Evolutionary conservation across 106 monocot species (phyloP), one percentile per base, ranked within the genome.

Genomic region (Xerophyta viscosa): DNA sequence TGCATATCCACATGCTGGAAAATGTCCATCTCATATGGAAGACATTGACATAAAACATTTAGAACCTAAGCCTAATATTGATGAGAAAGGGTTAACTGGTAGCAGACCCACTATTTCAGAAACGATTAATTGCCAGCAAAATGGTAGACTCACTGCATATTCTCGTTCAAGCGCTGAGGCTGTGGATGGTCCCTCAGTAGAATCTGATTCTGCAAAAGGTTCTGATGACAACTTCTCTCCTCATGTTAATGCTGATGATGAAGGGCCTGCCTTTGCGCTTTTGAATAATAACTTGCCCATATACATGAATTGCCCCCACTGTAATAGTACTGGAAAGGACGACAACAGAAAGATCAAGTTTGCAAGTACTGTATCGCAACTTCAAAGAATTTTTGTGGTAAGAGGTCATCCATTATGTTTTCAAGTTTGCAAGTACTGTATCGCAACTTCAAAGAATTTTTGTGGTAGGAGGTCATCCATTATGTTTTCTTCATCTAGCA

Each of bases 391-490:
- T 41, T 90, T 86, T 69, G 24, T 98, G 75, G 98, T 98, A 80
- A 79, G 11, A 6, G 5, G 11, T 33, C 33, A 33, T 33, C 33
- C 5, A 33, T 6, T 6, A 5, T 33, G 5, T 5, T 33, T 11
- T 33, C 58, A 89, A 86, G 58, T 90, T 98, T 77, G 71, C 90
- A 17, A 76, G 77, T 75, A 77, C 66, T 22, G 30, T 79, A 54
- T 98, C 98, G 46, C 98, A 98, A 53, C 98, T 98, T 69, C 98
- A 90, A 41, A 62, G 98, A 18, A 90, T 98, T 41, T 90, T 86
- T 69, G 24, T 98, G 75, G 98, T 98, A 80, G 76, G 11, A 6
- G 5, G 11, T 33, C 33, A 33, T 33, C 33, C 5, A 33, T 6
- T 6, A 5, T 33, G 5, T 5, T 33, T 11, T 33, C 58, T n/a